These are phyloP conservation scores for Chlorella sp. DNA, from an alignment of 139 green algal species.

Conservation along the genomic window DNA sequence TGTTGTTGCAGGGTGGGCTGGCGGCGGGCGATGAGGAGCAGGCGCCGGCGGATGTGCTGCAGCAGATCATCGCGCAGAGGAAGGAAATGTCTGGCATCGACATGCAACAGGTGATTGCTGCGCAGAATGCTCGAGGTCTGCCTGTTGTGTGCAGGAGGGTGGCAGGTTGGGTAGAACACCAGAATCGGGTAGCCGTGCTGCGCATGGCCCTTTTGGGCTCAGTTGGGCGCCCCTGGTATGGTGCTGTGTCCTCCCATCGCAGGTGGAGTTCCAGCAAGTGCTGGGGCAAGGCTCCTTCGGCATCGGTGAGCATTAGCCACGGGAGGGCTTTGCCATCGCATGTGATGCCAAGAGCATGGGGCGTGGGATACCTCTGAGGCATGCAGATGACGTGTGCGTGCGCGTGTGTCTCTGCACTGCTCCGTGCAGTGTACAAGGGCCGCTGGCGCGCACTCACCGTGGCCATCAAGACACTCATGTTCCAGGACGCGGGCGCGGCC, in stretches of 20 bases:
- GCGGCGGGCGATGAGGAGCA: slow-evolving; percentile 1
- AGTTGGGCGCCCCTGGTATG: not conserved
- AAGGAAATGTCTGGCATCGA: not conserved
- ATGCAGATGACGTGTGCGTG: too few relatives aligned
- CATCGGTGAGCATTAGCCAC: slow-evolving; percentile 15
- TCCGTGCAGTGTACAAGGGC: slow-evolving; percentile 1
- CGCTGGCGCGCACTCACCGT: not conserved
- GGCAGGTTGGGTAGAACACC: too few relatives aligned
- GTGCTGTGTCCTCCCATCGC: not conserved
- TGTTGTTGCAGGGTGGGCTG: not conserved
- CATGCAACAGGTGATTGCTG: slow-evolving; percentile 12
- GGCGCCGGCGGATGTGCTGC: not conserved
- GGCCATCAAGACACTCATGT: slow-evolving; percentile 31
- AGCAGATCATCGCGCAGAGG: not conserved
- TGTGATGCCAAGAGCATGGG: too few relatives aligned
- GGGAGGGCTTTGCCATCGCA: too few relatives aligned
- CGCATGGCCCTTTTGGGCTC: too few relatives aligned
- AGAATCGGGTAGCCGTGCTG: too few relatives aligned
- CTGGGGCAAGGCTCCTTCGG: slow-evolving; percentile 17
- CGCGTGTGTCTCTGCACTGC: too few relatives aligned
- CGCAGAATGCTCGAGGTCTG: too few relatives aligned
- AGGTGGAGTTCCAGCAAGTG: slow-evolving; percentile 10
- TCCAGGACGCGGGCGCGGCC: slow-evolving; percentile 17
- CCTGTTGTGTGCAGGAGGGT: too few relatives aligned
- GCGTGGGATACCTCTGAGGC: too few relatives aligned